phyloP scores from a whole-genome alignment of 2,329 filamentous ascomycete species.

The Aspergillus udagawae region DNA sequence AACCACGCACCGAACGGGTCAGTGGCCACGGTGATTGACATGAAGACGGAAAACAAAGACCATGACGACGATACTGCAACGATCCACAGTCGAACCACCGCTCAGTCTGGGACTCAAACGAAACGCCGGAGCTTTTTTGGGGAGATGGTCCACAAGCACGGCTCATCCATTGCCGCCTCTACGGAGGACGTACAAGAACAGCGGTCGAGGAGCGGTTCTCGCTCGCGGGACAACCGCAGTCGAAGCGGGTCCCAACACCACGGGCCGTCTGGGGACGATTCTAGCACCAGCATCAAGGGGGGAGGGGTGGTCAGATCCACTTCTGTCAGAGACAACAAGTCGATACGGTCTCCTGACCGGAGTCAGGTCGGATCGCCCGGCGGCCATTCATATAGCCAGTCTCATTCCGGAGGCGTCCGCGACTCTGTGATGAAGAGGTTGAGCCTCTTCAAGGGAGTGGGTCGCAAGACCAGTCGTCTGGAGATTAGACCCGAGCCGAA shows the following conservation, averaged over 20 bases:
- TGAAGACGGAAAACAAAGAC: slow-evolving; percentile 19
- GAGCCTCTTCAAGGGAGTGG: slow-evolving; percentile 67
- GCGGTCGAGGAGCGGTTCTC: slow-evolving; percentile 24
- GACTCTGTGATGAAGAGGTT: slow-evolving; percentile 72
- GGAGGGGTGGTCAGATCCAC: neutral
- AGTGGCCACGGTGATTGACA: slow-evolving; percentile 32
- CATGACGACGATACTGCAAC: slow-evolving; percentile 35
- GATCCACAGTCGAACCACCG: slow-evolving; percentile 35
- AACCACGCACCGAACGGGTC: slow-evolving; percentile 35
- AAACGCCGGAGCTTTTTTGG: slow-evolving; percentile 42
- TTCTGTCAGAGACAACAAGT: neutral
- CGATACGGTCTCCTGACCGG: slow-evolving; percentile 5
- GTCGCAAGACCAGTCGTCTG: slow-evolving; percentile 62
- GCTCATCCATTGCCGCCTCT: slow-evolving; percentile 25
- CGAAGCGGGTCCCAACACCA: slow-evolving; percentile 26
- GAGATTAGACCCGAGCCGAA: slow-evolving; percentile 37
- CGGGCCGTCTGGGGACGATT: slow-evolving; percentile 15
- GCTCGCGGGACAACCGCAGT: slow-evolving; percentile 23
- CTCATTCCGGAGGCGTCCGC: slow-evolving; percentile 35
- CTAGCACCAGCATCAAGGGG: slow-evolving; percentile 4
- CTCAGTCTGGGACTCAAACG: slow-evolving; percentile 30
- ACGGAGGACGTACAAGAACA: slow-evolving; percentile 22
- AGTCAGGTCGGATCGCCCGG: slow-evolving; percentile 30
- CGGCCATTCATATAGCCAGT: slow-evolving; percentile 32
- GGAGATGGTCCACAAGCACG: slow-evolving; percentile 29